phyloP scores from a whole-genome alignment of 164 flowering plant species.

The Magnolia kwangsiensis region DNA sequence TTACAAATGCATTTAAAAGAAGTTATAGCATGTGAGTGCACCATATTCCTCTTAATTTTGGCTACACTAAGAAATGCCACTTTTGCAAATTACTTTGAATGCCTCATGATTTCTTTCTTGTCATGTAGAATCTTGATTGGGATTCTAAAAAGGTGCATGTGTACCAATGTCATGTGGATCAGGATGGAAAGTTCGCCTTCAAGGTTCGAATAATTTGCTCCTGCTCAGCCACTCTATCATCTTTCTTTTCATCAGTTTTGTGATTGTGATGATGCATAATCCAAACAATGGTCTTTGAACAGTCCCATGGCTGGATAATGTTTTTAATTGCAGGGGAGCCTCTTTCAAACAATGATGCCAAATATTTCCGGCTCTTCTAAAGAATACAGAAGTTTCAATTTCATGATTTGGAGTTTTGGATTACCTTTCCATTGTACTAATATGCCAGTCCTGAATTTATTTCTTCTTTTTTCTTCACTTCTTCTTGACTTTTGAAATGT shows the following conservation, averaged over 20 bases:
- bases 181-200: constrained; percentile 35
- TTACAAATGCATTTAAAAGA: too few species aligned
- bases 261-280: not conserved
- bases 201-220: constrained; percentile 35
- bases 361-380: too few species aligned
- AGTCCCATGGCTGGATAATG: too few species aligned
- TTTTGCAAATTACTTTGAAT: not conserved
- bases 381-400: too few species aligned
- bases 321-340: too few species aligned
- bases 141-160: constrained; percentile 32
- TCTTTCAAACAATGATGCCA: too few species aligned
- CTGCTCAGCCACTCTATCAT: not conserved
- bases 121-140: constrained; percentile 44
- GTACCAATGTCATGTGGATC: constrained; percentile 45
- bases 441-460: too few species aligned
- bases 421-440: too few species aligned
- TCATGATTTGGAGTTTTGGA: too few species aligned
- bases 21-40: not conserved
- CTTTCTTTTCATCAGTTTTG: not conserved
- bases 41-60: not conserved
- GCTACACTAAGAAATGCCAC: not conserved
- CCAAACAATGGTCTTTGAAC: not conserved
- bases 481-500: not conserved
- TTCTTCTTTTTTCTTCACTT: too few species aligned
- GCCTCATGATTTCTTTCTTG: not conserved